phyloP scores from a whole-genome alignment of 768 basidiomycete genomes.

The Serpula lacrymans region DNA sequence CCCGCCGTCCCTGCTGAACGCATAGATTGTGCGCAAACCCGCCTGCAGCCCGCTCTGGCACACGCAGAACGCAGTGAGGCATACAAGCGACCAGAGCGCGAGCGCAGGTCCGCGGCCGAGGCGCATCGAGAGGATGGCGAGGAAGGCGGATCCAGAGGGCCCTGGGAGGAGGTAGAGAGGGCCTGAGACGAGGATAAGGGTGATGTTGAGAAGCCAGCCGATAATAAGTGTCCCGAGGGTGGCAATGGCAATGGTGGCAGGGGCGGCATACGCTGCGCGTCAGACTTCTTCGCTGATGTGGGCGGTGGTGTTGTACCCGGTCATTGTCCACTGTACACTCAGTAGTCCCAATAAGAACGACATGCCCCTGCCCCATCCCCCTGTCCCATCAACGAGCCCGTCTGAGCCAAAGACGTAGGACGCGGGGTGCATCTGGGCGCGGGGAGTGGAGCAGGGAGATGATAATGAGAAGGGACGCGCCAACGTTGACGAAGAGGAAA shows the following conservation, averaged over 20 bases:
- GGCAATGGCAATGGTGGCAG: slow-evolving; percentile 42
- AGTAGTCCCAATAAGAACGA: slow-evolving; percentile 44
- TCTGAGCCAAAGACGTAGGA: slow-evolving; percentile 52
- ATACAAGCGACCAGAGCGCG: slow-evolving; percentile 55
- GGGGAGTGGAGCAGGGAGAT: slow-evolving; percentile 42
- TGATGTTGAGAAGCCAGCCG: slow-evolving; percentile 67
- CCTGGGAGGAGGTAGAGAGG: slow-evolving; percentile 47
- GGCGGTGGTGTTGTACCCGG: slow-evolving; percentile 26
- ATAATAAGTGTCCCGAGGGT: slow-evolving; percentile 44
- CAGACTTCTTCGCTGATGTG: slow-evolving; percentile 43
- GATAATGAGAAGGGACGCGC: slow-evolving; percentile 38
- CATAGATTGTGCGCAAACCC: slow-evolving; percentile 55
- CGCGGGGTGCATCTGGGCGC: slow-evolving; percentile 54
- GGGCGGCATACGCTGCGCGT: slow-evolving; percentile 47
- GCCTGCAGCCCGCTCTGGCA: slow-evolving; percentile 51
- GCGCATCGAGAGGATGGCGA: slow-evolving; percentile 52
- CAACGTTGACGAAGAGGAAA: slow-evolving; percentile 45
- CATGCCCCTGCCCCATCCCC: slow-evolving; percentile 39
- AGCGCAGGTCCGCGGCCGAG: slow-evolving; percentile 50
- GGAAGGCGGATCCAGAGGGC: slow-evolving; percentile 51
- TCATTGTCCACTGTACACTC: slow-evolving; percentile 48
- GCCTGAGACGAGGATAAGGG: slow-evolving; percentile 56
- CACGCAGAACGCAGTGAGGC: slow-evolving; percentile 62
- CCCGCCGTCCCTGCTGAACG: slow-evolving; percentile 51
- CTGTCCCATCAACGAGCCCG: slow-evolving; percentile 37